Evolutionary conservation across 495 filamentous ascomycete species (phyloP).

Genomic region (Durotheca rogersii): DNA sequence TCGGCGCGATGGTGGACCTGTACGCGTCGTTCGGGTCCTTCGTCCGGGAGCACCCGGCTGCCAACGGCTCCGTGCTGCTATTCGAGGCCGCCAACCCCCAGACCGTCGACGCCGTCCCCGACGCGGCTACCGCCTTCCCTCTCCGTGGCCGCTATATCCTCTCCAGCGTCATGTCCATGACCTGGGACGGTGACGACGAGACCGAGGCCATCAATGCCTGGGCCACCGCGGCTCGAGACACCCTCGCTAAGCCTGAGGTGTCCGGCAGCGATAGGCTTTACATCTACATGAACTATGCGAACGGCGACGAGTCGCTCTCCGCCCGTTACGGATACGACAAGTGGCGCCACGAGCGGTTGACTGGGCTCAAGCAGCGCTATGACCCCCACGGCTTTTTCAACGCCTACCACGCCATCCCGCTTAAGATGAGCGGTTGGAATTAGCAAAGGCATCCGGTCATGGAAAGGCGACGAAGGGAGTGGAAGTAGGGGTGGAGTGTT

Average conservation of each 20-base stretch:
- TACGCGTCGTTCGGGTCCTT: slow-evolving; percentile 4
- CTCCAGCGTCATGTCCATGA: slow-evolving; percentile 15
- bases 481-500: background rate
- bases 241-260: slow-evolving; percentile 21
- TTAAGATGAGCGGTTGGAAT: background rate
- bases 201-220: slow-evolving; percentile 18
- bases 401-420: slow-evolving; percentile 41
- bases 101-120: slow-evolving; percentile 28
- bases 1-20: background rate
- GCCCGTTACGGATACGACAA: slow-evolving; percentile 46
- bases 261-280: slow-evolving; percentile 19
- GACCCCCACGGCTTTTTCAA: slow-evolving; percentile 44
- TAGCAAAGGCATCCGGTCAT: background rate
- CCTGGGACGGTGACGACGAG: slow-evolving; percentile 12
- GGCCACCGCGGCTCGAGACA: slow-evolving; percentile 22
- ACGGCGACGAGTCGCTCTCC: slow-evolving; percentile 42
- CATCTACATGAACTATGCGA: slow-evolving; percentile 50
- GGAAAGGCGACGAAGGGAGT: too few relatives aligned
- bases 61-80: slow-evolving; percentile 20
- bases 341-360: slow-evolving; percentile 42
- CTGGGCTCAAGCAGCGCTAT: slow-evolving; percentile 37
- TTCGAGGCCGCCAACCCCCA: slow-evolving; percentile 39
- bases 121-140: slow-evolving; percentile 35
- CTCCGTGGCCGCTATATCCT: slow-evolving; percentile 19
- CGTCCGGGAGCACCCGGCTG: slow-evolving; percentile 2